Percentiles rank a stretch among this genome's conserved stretches.
Conservation (phyloP, 2,329 filamentous ascomycete genomes). For the Septoria petroselini region DNA sequence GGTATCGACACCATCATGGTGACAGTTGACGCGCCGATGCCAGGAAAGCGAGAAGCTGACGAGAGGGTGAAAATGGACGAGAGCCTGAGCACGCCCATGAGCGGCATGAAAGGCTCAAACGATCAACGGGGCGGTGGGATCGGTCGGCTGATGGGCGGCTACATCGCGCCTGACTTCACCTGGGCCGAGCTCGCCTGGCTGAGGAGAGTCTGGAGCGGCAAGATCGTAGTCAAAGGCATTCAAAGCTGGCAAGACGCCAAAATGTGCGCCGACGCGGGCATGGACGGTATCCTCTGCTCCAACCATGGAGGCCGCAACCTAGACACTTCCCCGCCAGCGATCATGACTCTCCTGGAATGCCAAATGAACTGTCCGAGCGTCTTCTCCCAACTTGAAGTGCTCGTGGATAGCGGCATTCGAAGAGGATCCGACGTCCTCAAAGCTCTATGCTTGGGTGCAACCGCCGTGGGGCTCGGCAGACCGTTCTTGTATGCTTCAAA, state of each 20-base stretch:
- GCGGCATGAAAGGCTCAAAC: conserved; percentile 49
- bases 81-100: conserved; percentile 50
- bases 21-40: conserved; percentile 58
- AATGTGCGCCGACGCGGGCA: conserved; percentile 43
- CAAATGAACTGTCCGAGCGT: conserved; percentile 60
- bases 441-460: conserved; percentile 62
- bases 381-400: conserved; percentile 59
- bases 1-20: conserved; percentile 56
- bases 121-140: conserved; percentile 56
- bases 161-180: conserved; percentile 57
- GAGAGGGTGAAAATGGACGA: conserved; percentile 50
- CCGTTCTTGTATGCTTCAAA: conserved; percentile 59
- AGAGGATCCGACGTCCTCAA: conserved; percentile 67
- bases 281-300: conserved; percentile 48
- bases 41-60: conserved; percentile 54
- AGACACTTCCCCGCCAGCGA: conserved; percentile 48
- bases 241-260: conserved; percentile 43
- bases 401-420: conserved; percentile 63
- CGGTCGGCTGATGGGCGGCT: conserved; percentile 55
- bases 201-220: conserved; percentile 40
- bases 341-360: conserved; percentile 62
- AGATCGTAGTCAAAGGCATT: conserved; percentile 47
- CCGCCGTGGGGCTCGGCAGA: conserved; percentile 60
- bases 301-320: conserved; percentile 55
- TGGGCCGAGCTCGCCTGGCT: conserved; percentile 49